Base-by-base conservation (phyloP, 202 grass and related monocot genomes). In the Dendrocalamus latiflorus region DNA sequence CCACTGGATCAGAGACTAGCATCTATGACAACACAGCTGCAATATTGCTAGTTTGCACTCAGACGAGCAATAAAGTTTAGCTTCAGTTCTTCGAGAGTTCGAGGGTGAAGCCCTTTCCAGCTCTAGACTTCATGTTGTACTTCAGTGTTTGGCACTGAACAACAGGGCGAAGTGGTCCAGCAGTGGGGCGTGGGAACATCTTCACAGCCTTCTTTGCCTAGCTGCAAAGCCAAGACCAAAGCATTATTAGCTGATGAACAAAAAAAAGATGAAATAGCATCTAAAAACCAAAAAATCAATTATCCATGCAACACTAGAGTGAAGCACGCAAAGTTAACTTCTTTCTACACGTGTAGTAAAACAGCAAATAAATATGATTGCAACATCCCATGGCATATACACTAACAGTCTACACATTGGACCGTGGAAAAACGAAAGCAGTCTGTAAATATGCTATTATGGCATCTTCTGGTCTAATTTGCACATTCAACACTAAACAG, bases 61-160 rank as follows among this genome's bases (percentile, higher is more conserved):
- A 38, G 47, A 15, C 41, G 6, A 54, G 56, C 13, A 61, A 44
- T 70, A 44, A 42, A 55, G 28, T 30, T 85, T 77, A 93, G 89
- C 95, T 98, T 98, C n/a, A 98, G 82, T 36, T 98, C 95, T 78
- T 98, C 95, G 62, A 98, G 95, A 43, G 87, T 87, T 98, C 95
- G 62, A 98, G 95, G 49, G 87, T 87, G 39, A 98, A 98, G 4
- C 95, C 92, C 33, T 89, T 93, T 21, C 95, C 95, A 68, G 90
- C 90, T 75, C 95, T 90, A 0, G 95, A 86, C 56, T 98, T 98
- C 95, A 98, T 95, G 84, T 98, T 98, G 80, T 98, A 98, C 81
- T 98, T 98, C 17, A 76, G 88, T 0, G 95, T 90, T 64, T 90
- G 95, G 65, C 95, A 98, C n/a, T 95, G 95, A 14, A 98, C 95